phyloP scores from a whole-genome alignment of 2,329 filamentous ascomycete species.

The Diplodia sapinea region DNA sequence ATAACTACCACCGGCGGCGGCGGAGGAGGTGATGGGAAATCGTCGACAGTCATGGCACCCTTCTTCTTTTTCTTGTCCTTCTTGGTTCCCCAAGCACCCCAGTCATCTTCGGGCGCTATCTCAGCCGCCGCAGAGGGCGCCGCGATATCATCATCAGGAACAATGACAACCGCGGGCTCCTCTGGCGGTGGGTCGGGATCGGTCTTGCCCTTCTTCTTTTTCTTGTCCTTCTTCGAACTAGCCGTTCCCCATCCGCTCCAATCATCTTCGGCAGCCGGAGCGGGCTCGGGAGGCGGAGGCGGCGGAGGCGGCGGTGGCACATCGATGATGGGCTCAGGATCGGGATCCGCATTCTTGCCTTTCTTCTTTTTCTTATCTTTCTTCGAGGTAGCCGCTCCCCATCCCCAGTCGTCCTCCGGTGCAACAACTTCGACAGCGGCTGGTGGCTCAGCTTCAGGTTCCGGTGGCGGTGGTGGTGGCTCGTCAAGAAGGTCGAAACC shows the following conservation, averaged over 20 bases:
- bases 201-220: constrained; percentile 39
- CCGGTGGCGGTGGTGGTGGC: not conserved
- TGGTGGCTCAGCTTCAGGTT: constrained; percentile 13
- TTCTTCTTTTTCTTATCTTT: constrained; percentile 56
- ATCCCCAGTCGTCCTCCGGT: constrained; percentile 25
- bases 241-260: constrained; percentile 25
- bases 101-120: constrained; percentile 3
- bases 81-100: constrained; percentile 22
- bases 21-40: not conserved
- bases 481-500: constrained; percentile 36
- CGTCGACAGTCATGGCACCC: constrained; percentile 44
- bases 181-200: constrained; percentile 3
- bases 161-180: constrained; percentile 17
- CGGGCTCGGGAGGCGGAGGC: constrained; percentile 36
- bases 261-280: constrained; percentile 38
- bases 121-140: constrained; percentile 13
- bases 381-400: constrained; percentile 19
- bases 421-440: not conserved
- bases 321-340: constrained; percentile 31
- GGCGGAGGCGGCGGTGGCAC: constrained; percentile 35
- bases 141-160: constrained; percentile 13
- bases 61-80: constrained; percentile 56
- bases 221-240: constrained; percentile 35
- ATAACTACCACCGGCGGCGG: not conserved
- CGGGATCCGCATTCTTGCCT: constrained; percentile 42